phyloP scores from a whole-genome alignment of 495 filamentous ascomycete species.

The Penicillium flavigenum region DNA sequence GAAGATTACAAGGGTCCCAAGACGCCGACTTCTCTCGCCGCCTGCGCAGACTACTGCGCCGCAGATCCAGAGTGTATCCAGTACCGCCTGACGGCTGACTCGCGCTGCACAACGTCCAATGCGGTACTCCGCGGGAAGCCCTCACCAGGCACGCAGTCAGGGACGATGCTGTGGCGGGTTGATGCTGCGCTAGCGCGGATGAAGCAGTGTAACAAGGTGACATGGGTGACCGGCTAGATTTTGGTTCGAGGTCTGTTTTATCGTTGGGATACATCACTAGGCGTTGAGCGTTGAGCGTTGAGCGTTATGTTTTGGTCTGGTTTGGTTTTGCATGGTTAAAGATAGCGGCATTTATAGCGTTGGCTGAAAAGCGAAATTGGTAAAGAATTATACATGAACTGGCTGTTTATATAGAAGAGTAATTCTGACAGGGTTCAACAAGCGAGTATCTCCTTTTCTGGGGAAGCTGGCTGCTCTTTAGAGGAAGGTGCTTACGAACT shows the following conservation, averaged over 20 bases:
- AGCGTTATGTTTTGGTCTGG: background rate
- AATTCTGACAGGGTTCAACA: background rate
- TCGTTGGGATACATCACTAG: background rate
- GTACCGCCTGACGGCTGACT: slow-evolving; percentile 33
- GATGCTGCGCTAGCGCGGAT: slow-evolving; percentile 20
- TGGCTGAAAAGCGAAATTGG: background rate
- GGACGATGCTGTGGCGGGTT: slow-evolving; percentile 35
- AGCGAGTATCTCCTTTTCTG: background rate
- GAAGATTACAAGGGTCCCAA: slow-evolving; percentile 12
- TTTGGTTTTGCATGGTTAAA: background rate
- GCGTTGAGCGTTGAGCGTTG: slow-evolving; percentile 2
- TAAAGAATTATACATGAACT: background rate
- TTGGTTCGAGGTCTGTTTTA: background rate
- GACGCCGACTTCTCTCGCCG: slow-evolving; percentile 24
- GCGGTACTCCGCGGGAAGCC: slow-evolving; percentile 20
- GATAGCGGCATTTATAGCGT: slow-evolving; percentile 1
- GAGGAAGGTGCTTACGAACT: background rate
- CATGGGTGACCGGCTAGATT: slow-evolving; percentile 1
- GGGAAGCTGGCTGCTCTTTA: background rate
- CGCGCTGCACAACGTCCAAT: slow-evolving; percentile 31
- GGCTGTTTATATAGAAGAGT: background rate
- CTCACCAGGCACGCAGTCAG: slow-evolving; percentile 20
- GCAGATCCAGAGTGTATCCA: slow-evolving; percentile 38
- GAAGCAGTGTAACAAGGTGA: slow-evolving; percentile 20
- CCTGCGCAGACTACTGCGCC: slow-evolving; percentile 40